These are phyloP conservation scores for Epichloe bromicola DNA, from an alignment of 2,329 filamentous ascomycete species.

Conservation along the genomic window DNA sequence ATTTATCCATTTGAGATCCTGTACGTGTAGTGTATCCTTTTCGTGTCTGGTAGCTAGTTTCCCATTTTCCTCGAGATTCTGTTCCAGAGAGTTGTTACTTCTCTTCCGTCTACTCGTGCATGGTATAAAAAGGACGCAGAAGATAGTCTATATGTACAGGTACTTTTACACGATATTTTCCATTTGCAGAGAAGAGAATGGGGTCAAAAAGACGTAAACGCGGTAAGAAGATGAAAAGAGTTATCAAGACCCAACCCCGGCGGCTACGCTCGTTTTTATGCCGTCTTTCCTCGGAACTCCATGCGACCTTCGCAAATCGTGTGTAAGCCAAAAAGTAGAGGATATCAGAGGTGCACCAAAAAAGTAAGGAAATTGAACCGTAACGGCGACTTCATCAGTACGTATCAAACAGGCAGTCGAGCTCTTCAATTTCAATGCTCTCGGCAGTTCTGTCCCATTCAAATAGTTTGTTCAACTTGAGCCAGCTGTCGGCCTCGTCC, in stretches of 20 bases:
- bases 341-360: background rate
- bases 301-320: conserved; percentile 11
- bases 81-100: background rate
- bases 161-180: background rate
- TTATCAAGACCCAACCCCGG: background rate
- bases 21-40: background rate
- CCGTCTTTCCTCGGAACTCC: conserved; percentile 6
- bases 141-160: background rate
- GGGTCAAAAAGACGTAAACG: background rate
- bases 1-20: background rate
- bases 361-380: conserved; percentile 2
- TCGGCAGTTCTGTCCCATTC: conserved; percentile 66
- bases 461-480: conserved; percentile 27
- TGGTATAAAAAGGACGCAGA: conserved; percentile 7
- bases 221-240: background rate
- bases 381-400: conserved; percentile 33
- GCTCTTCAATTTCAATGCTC: conserved; percentile 81
- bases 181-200: background rate
- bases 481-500: conserved; percentile 25
- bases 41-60: background rate
- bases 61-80: background rate
- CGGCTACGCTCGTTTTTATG: background rate
- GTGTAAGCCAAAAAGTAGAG: conserved; percentile 1
- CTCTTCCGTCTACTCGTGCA: conserved; percentile 11
- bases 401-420: conserved; percentile 73